Evolutionary conservation across 2,329 filamentous ascomycete species (phyloP).

Genomic region (Alternaria incomplexa): DNA sequence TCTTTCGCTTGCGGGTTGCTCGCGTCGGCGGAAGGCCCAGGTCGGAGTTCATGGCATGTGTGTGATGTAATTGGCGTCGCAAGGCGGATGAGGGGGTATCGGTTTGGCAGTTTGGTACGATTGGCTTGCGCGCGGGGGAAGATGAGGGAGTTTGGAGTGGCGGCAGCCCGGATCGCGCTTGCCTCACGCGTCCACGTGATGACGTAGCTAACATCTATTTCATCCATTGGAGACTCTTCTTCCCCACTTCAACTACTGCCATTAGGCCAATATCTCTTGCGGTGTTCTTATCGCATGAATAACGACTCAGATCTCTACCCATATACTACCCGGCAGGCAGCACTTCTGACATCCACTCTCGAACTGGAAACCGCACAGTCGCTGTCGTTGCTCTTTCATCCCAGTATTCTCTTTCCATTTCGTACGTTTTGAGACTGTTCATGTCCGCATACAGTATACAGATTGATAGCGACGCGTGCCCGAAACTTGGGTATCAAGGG

Average conservation of each 20-base stretch:
- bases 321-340: not conserved
- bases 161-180: constrained; percentile 3
- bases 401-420: not conserved
- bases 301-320: not conserved
- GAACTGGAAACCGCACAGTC: not conserved
- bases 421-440: not conserved
- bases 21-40: not conserved
- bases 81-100: not conserved
- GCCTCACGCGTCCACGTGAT: constrained; percentile 17
- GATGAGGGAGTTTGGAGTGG: not conserved
- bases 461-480: not conserved
- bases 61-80: not conserved
- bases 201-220: not conserved
- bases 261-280: not conserved
- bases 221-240: not conserved
- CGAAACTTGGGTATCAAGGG: not conserved
- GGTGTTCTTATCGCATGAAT: not conserved
- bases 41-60: constrained; percentile 1
- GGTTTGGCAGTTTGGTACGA: not conserved
- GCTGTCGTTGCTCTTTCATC: not conserved
- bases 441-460: not conserved
- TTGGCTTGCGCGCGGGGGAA: not conserved
- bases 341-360: not conserved
- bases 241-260: not conserved
- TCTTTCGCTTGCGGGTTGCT: constrained; percentile 32